Evolutionary conservation across 331 rosid genomes (phyloP).

Genomic region (Malus hybrid): DNA sequence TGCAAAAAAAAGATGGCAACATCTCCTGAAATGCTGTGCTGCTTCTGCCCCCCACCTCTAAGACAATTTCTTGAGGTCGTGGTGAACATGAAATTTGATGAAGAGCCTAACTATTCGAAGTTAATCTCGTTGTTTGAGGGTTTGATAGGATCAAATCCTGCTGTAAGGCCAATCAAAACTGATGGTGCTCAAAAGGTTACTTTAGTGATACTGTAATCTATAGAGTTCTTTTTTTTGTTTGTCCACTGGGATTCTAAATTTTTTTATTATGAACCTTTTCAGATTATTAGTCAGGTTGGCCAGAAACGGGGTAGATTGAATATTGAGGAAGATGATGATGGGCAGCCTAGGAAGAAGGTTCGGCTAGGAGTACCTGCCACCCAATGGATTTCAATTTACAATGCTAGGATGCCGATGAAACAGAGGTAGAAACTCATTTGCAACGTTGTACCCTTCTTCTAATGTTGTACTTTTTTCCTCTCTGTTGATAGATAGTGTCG

Average conservation of each 20-base stretch:
- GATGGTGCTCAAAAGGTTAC: constrained; percentile 90
- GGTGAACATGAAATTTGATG: constrained; percentile 88
- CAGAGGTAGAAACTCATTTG: constrained; percentile 53
- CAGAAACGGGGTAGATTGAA: constrained; percentile 86
- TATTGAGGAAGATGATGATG: constrained; percentile 72
- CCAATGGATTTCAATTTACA: constrained; percentile 90
- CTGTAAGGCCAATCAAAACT: constrained; percentile 69
- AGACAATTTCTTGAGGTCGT: constrained; percentile 75
- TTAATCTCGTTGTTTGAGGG: constrained; percentile 69
- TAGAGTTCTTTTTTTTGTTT: background rate
- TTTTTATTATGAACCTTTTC: background rate
- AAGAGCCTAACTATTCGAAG: constrained; percentile 78
- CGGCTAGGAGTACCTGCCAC: constrained; percentile 91
- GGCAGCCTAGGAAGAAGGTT: constrained; percentile 85
- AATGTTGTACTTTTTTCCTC: background rate
- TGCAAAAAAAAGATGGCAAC: constrained; percentile 92
- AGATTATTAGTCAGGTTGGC: constrained; percentile 69
- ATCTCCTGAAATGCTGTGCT: constrained; percentile 77
- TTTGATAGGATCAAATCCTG: constrained; percentile 75
- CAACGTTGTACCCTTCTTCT: background rate
- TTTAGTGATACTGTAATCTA: background rate
- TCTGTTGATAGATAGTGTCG: background rate
- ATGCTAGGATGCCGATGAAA: constrained; percentile 89
- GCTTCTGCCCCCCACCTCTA: constrained; percentile 59
- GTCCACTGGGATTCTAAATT: background rate